Conservation (phyloP, 2,329 filamentous ascomycete species). For the Verticillium albo-atrum region DNA sequence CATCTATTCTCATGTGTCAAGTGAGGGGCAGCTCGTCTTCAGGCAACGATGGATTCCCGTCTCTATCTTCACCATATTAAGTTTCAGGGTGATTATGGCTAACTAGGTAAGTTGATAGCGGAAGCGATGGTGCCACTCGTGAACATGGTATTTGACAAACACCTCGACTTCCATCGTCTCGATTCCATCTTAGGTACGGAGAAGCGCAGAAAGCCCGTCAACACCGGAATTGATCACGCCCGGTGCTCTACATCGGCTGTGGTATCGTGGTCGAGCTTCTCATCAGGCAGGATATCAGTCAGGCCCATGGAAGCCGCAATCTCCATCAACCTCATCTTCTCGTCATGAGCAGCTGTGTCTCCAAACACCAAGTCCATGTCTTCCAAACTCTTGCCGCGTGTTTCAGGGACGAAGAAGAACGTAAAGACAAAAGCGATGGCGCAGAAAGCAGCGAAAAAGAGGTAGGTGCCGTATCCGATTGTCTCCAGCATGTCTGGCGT, state of each 20-base stretch:
- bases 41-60: no score
- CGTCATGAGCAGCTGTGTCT: conserved; percentile 29
- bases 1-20: no score
- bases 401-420: conserved; percentile 54
- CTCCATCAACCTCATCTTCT: conserved; percentile 21
- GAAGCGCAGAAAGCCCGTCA: no score
- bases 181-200: no score
- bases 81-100: no score
- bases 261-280: not conserved
- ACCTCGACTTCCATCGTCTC: no score
- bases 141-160: no score
- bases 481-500: conserved; percentile 52
- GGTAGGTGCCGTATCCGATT: conserved; percentile 47
- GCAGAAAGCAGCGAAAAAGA: conserved; percentile 56
- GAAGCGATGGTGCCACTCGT: no score
- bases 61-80: no score
- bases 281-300: conserved; percentile 7
- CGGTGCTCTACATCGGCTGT: not conserved
- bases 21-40: no score
- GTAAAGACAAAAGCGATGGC: conserved; percentile 43
- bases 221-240: no score
- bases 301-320: conserved; percentile 21
- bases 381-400: conserved; percentile 48
- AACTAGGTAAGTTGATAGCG: no score
- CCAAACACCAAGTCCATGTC: conserved; percentile 48